phyloP scores from a whole-genome alignment of 495 filamentous ascomycete genomes.

The Melanomma pulvis-pyrius region DNA sequence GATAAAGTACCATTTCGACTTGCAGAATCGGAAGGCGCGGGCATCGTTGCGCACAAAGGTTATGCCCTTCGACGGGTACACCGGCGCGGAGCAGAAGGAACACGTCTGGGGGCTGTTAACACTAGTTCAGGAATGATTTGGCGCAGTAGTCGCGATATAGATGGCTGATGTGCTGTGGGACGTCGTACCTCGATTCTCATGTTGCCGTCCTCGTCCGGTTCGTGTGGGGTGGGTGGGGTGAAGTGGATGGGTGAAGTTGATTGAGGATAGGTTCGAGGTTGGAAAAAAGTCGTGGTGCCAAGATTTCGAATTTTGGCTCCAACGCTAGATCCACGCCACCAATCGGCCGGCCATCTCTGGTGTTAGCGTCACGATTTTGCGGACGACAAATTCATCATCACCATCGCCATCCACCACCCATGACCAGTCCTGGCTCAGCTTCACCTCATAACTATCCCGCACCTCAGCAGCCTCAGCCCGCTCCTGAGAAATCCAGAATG shows the following conservation, averaged over 20 bases:
- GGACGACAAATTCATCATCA: not conserved
- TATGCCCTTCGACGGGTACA: slow-evolving; percentile 59
- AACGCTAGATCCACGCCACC: not conserved
- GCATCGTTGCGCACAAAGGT: slow-evolving; percentile 85
- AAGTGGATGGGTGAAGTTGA: slow-evolving; percentile 12
- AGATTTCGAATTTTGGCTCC: slow-evolving; percentile 15
- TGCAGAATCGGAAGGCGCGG: slow-evolving; percentile 71
- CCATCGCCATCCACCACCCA: not conserved
- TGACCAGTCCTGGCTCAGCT: not conserved
- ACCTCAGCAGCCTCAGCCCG: not conserved
- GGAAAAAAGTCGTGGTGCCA: slow-evolving; percentile 18
- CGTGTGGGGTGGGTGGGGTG: not conserved
- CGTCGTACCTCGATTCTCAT: slow-evolving; percentile 63
- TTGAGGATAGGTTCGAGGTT: not conserved
- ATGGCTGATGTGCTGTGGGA: not conserved
- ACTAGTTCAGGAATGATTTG: not conserved
- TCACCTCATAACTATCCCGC: not conserved
- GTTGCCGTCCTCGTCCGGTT: slow-evolving; percentile 9
- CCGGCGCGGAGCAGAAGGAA: slow-evolving; percentile 76
- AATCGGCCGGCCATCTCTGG: not conserved
- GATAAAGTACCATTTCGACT: slow-evolving; percentile 78
- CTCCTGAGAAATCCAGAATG: not conserved
- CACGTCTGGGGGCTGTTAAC: slow-evolving; percentile 56
- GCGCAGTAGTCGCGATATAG: not conserved
- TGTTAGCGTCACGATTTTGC: not conserved